Evolutionary conservation across 2,329 filamentous ascomycete genomes (phyloP), one percentile per base, ranked within the genome.

Genomic region (Colletotrichum sp.): DNA sequence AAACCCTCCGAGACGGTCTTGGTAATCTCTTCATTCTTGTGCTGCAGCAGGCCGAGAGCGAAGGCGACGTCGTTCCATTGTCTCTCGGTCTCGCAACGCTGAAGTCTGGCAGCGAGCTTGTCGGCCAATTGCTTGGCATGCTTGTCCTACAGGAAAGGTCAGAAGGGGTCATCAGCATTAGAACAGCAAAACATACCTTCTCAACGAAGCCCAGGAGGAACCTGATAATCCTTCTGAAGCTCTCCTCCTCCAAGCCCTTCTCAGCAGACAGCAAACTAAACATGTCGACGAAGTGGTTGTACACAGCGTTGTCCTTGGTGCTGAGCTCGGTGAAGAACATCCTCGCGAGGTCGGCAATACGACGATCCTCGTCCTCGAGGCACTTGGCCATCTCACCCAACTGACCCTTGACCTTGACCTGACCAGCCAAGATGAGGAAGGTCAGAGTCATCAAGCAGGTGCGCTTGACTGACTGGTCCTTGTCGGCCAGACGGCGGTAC

Each of bases 251-350:
- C 79, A 99, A 88, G 34, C 89, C 91, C 69, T 91, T 91, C 80
- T 98, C 96, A 0, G 96, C 94, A 74, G 95, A 97, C 63, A 99
- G 89, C 78, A 99, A 87, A 82, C 95, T 96, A 85, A 99, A 99
- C 95, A 99, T 99, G 83, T 99, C 97, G 32, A 99, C 96, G 85
- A 99, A 99, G 87, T 99, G 96, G 84, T 99, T 99, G 85, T 99
- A 99, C 4, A 99, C 95, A 4, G 97, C 97, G 82, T 99, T 99
- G 84, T 99, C 97, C 88, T 99, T 99, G 80, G 96, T 98, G 77
- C 96, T 96, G 71, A 99, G 90, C 85, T 99, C 97, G 0, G 95
- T 96, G 85, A 99, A 99, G 91, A 99, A 99, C 96, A 99, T 99
- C 75, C 95, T 91, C 16, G 96, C 95, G 82, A 99, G 90, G 82